Evolutionary conservation across 2,329 filamentous ascomycete genomes (phyloP).

Genomic region (Venturia nashicola): DNA sequence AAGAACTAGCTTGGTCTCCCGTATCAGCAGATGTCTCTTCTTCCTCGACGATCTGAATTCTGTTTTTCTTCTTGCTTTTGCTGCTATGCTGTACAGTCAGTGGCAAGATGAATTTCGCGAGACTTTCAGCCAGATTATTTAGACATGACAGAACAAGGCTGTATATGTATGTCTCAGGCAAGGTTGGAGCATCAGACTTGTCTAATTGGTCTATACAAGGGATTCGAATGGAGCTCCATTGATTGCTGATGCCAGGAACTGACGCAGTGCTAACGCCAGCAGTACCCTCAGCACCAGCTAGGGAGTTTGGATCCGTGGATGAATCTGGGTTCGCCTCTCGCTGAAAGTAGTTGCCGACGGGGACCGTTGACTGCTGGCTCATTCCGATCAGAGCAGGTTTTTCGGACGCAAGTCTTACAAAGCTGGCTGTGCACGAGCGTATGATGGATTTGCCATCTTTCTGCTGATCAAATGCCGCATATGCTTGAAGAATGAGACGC

Average conservation of each 20-base stretch:
- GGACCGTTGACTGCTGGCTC: slow-evolving; percentile 76
- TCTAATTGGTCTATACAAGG: slow-evolving; percentile 91
- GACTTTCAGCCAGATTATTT: slow-evolving; percentile 76
- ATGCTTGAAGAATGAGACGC: slow-evolving; percentile 65
- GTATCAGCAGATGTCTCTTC: slow-evolving; percentile 16
- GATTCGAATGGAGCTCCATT: slow-evolving; percentile 81
- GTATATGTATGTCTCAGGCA: slow-evolving; percentile 92
- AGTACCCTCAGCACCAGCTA: slow-evolving; percentile 67
- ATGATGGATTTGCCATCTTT: slow-evolving; percentile 64
- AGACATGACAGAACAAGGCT: slow-evolving; percentile 80
- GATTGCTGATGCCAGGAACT: slow-evolving; percentile 66
- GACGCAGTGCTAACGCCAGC: slow-evolving; percentile 38
- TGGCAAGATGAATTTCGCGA: slow-evolving; percentile 87
- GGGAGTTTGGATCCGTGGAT: slow-evolving; percentile 50
- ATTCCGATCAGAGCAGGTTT: slow-evolving; percentile 82
- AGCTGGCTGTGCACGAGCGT: slow-evolving; percentile 69
- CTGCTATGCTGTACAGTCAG: slow-evolving; percentile 63
- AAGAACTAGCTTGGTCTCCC: slow-evolving; percentile 9
- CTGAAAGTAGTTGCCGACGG: slow-evolving; percentile 40
- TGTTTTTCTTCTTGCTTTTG: slow-evolving; percentile 35
- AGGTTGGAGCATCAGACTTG: slow-evolving; percentile 68
- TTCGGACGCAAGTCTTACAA: slow-evolving; percentile 87
- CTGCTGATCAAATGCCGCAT: slow-evolving; percentile 62
- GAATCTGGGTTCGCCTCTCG: slow-evolving; percentile 5
- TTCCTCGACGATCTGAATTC: slow-evolving; percentile 20